These are phyloP conservation scores for Orbilia brochopaga DNA, from an alignment of 2,329 filamentous ascomycete genomes.

Conservation along the genomic window DNA sequence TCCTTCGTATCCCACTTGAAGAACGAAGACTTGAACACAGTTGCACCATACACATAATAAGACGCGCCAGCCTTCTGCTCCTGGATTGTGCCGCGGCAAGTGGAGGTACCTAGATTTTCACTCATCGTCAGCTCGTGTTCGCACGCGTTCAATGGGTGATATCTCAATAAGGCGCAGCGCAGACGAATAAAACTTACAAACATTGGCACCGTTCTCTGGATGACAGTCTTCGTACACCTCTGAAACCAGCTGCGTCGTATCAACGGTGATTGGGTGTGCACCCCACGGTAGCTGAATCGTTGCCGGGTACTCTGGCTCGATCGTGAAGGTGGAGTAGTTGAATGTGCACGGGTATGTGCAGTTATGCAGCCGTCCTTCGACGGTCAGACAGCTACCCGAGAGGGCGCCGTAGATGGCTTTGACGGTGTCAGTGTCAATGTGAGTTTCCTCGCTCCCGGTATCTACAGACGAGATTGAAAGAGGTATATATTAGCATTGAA, in stretches of 20 bases:
- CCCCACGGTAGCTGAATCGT: conserved; percentile 29
- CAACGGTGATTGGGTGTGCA: conserved; percentile 17
- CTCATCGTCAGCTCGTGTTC: not conserved
- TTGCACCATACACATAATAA: conserved; percentile 29
- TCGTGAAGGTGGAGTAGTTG: conserved; percentile 27
- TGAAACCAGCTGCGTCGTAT: conserved; percentile 29
- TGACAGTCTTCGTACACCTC: conserved; percentile 38
- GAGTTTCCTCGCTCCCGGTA: conserved; percentile 35
- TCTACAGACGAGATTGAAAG: conserved; percentile 7
- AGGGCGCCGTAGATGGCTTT: conserved; percentile 41
- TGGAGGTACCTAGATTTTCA: conserved; percentile 23
- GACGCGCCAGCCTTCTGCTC: conserved; percentile 20
- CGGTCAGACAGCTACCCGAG: conserved; percentile 40
- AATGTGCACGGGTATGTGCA: conserved; percentile 41
- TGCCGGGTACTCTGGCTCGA: conserved; percentile 30
- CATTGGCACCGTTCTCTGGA: conserved; percentile 4
- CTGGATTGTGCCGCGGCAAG: conserved; percentile 38
- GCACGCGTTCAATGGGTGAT: too few relatives aligned
- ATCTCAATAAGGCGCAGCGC: too few relatives aligned
- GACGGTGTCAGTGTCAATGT: conserved; percentile 21
- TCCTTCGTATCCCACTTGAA: conserved; percentile 47
- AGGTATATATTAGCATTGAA: not conserved
- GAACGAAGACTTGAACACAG: conserved; percentile 44
- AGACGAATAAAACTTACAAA: conserved; percentile 31
- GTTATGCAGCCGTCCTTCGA: conserved; percentile 31